phyloP scores from a whole-genome alignment of 2,329 filamentous ascomycete genomes.

The Talaromyces pinophilus region DNA sequence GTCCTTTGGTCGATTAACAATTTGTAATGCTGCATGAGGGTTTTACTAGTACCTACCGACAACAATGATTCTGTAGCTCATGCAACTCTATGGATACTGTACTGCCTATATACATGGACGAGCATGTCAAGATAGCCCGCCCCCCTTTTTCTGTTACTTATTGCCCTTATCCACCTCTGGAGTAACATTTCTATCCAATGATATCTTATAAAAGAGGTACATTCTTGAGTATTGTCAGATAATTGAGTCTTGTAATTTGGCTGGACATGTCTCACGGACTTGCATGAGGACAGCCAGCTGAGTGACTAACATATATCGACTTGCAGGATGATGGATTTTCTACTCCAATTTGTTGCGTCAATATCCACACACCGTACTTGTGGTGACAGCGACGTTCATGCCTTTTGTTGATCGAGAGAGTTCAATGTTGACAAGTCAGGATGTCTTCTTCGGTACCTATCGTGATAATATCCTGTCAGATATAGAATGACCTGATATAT shows the following conservation, averaged over 20 bases:
- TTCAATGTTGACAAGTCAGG: not conserved
- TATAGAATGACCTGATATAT: not conserved
- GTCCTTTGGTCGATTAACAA: not conserved
- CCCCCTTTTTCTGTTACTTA: not conserved
- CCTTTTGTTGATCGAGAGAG: conserved; percentile 29
- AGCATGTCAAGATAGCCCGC: not conserved
- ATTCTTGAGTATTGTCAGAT: not conserved
- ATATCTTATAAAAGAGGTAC: not conserved
- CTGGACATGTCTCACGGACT: conserved; percentile 13
- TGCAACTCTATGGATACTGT: not conserved
- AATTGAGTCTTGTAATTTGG: not conserved
- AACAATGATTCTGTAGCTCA: not conserved
- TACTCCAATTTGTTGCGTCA: conserved; percentile 35
- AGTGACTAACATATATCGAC: not conserved
- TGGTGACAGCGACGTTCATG: conserved; percentile 39
- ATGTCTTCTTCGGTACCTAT: not conserved
- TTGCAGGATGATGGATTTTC: not conserved
- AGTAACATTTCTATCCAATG: not conserved
- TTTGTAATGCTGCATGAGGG: not conserved
- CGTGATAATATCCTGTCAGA: not conserved
- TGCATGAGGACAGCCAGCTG: conserved; percentile 6
- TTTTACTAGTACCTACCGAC: not conserved
- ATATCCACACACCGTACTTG: conserved; percentile 42
- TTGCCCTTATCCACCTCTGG: not conserved
- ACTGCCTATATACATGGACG: not conserved